These are phyloP conservation scores for Byssothecium circinans DNA, from an alignment of 2,329 filamentous ascomycete species.

Conservation along the genomic window DNA sequence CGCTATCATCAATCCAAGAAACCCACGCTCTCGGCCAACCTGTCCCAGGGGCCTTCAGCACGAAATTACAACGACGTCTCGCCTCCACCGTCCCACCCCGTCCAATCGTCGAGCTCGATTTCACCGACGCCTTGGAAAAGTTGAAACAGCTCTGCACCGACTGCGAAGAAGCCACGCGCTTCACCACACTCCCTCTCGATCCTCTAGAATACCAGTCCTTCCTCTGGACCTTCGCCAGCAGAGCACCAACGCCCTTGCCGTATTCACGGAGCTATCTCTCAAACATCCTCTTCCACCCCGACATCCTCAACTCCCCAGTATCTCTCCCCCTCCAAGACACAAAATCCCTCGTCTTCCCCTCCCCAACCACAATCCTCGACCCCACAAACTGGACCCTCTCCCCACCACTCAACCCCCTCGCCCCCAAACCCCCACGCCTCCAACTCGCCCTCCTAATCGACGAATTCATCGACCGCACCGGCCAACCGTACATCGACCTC, in stretches of 20 bases:
- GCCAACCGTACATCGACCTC: constrained; percentile 76
- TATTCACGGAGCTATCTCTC: constrained; percentile 82
- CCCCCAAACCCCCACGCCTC: constrained; percentile 72
- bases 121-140: constrained; percentile 70
- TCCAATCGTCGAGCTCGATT: constrained; percentile 77
- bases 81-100: constrained; percentile 92
- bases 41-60: constrained; percentile 80
- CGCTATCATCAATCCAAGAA: constrained; percentile 58
- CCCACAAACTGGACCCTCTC: constrained; percentile 76
- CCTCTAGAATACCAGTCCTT: constrained; percentile 59
- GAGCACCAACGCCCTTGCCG: constrained; percentile 78
- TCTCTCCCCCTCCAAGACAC: constrained; percentile 81
- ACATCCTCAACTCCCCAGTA: constrained; percentile 66
- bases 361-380: constrained; percentile 70
- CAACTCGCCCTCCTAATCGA: constrained; percentile 71
- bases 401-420: constrained; percentile 37
- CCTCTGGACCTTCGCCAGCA: constrained; percentile 71
- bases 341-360: constrained; percentile 73
- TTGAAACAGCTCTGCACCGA: constrained; percentile 73
- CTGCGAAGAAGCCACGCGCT: constrained; percentile 59
- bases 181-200: constrained; percentile 30
- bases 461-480: constrained; percentile 59
- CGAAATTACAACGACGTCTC: constrained; percentile 85
- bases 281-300: constrained; percentile 70
- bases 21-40: constrained; percentile 64